Conservation (phyloP, 73 alveolate genomes). For the Halteria grandinella region DNA sequence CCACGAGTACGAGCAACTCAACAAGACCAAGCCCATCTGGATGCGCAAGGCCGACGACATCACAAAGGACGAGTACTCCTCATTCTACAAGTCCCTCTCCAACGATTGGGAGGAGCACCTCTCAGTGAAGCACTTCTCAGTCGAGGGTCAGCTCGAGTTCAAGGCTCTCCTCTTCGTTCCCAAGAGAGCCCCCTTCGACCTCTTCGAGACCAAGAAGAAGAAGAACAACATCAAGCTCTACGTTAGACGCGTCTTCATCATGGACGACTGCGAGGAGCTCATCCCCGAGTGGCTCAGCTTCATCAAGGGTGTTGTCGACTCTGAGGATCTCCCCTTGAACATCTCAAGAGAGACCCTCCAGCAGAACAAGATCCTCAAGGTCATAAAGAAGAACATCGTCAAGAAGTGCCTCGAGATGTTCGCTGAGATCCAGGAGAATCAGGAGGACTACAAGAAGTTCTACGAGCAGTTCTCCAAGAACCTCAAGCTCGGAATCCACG, state of each 20-base stretch:
- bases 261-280: conserved; percentile 99
- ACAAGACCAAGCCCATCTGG: conserved; percentile 99
- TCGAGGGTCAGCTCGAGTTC: conserved; percentile 99
- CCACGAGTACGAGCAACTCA: conserved; percentile 97
- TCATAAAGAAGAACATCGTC: conserved; percentile 98
- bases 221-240: conserved; percentile 97
- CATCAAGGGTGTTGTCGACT: conserved; percentile 99
- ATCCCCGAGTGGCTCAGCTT: conserved; percentile 99
- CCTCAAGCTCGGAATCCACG: conserved; percentile 99
- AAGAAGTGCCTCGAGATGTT: conserved; percentile 99
- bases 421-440: conserved; percentile 97
- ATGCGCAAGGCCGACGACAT: conserved; percentile 97
- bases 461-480: conserved; percentile 99
- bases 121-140: conserved; percentile 98
- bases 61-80: conserved; percentile 98
- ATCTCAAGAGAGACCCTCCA: conserved; percentile 99
- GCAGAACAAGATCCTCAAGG: conserved; percentile 98
- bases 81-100: conserved; percentile 97
- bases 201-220: conserved; percentile 99
- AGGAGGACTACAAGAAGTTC: conserved; percentile 99
- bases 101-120: conserved; percentile 99
- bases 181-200: conserved; percentile 99
- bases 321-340: conserved; percentile 99
- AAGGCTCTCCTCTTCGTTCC: conserved; percentile 99
- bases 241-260: conserved; percentile 99